Evolutionary conservation across 192 early-diverging fungal genomes (phyloP), one percentile per base, ranked within the genome.

Genomic region (Radiomyces spectabilis): DNA sequence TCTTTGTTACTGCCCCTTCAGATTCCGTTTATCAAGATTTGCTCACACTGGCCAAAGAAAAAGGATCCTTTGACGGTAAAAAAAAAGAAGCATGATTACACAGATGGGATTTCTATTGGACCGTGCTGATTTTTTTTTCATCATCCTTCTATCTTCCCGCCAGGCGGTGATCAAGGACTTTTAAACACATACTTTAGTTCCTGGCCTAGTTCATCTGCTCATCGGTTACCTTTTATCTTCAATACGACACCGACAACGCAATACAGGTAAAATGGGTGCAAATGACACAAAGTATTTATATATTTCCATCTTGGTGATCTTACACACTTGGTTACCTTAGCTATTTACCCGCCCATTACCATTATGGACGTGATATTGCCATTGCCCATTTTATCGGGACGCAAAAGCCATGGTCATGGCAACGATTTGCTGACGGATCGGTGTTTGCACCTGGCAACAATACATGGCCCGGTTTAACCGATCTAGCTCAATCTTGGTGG

Each of bases 81-180:
- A 42, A 19, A 4, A 37, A 15, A 26, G 21, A 30, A 45, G 9
- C 5, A 5, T 34, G 6, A n/a, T 5, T 13, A 32, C 9, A 24
- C 41, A 8, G 7, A 2, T 51, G 3, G 26, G 30, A 5, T 45
- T 25, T 25, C 24, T 27, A 19, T 42, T 13, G 4, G 9, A 16
- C 15, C 18, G 4, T n/a, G 12, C 10, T 59, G 13, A 18, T 15
- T 62, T 19, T 25, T 29, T 39, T 0, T 59, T 18, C 12, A 46
- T 9, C 6, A 9, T 30, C 19, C 25, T 16, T 41, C 13, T 22
- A 39, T 43, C 15, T 38, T 9, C 9, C 43, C 53, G 22, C 43
- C 49, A 79, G 92, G 94, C 42, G 93, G 86, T 27, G 95, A 98
- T 59, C 95, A 98, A 66, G 95, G 95, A 0, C 58, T 98, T 41